Evolutionary conservation across 1,284 basidiomycete species (phyloP).

Genomic region (Coriolopsis trogii): DNA sequence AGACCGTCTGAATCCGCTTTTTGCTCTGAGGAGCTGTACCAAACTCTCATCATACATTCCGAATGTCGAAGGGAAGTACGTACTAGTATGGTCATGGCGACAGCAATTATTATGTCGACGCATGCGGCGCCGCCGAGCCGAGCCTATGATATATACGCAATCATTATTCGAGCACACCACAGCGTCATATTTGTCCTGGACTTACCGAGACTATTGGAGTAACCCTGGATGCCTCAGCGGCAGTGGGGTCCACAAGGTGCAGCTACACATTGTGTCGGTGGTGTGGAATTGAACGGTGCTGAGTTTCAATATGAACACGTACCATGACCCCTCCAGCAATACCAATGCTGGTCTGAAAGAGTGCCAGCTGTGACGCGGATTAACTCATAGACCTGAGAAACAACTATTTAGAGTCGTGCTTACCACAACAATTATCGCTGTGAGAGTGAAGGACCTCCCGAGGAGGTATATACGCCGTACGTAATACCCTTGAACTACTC

Average conservation of each 20-base stretch:
- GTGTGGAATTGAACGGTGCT: background rate
- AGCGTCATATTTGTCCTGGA: background rate
- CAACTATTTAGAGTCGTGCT: background rate
- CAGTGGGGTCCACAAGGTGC: background rate
- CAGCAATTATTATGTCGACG: constrained; percentile 2
- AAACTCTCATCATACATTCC: background rate
- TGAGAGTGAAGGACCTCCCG: background rate
- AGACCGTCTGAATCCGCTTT: background rate
- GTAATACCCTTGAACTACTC: constrained; percentile 4
- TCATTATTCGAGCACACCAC: background rate
- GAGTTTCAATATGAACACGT: background rate
- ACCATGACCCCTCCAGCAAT: background rate
- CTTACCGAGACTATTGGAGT: constrained; percentile 1
- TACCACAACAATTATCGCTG: background rate
- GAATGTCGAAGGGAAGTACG: background rate
- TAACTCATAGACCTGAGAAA: background rate
- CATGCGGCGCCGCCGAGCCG: constrained; percentile 1
- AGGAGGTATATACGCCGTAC: constrained; percentile 2
- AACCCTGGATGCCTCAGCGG: background rate
- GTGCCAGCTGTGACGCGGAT: background rate
- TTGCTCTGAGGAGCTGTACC: background rate
- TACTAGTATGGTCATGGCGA: constrained; percentile 4
- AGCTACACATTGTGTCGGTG: background rate
- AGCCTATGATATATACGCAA: background rate
- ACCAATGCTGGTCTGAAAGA: background rate